phyloP scores from a whole-genome alignment of 768 basidiomycete species.

The Mycena epipterygia region DNA sequence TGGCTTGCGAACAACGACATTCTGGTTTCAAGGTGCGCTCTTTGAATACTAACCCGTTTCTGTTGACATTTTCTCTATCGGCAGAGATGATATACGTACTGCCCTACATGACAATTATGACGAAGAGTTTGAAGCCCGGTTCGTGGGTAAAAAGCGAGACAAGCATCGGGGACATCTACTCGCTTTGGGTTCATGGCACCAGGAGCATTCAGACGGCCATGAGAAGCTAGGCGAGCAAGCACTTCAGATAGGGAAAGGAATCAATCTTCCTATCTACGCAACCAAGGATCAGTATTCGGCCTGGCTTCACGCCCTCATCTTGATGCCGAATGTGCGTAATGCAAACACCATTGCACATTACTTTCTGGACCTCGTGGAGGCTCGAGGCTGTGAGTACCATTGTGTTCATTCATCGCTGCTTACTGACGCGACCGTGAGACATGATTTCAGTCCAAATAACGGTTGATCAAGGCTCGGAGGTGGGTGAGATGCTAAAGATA shows the following conservation, averaged over 20 bases:
- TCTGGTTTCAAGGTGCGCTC: background rate
- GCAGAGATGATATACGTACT: background rate
- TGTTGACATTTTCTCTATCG: background rate
- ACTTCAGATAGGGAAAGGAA: background rate
- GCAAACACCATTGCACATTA: background rate
- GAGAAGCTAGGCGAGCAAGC: background rate
- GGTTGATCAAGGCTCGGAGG: no score
- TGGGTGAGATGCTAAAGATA: no score
- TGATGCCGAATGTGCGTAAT: slow-evolving; percentile 12
- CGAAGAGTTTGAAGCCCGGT: background rate
- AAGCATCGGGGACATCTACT: background rate
- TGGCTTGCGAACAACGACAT: background rate
- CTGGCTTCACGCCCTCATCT: background rate
- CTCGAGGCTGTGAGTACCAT: background rate
- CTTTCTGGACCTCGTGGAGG: background rate
- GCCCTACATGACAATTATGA: background rate
- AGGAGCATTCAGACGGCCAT: no score
- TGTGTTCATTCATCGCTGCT: background rate
- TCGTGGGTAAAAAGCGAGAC: background rate
- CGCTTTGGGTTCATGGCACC: background rate
- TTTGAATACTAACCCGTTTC: background rate
- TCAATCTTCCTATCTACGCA: slow-evolving; percentile 6
- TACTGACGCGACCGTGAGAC: background rate
- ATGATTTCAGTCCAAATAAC: background rate
- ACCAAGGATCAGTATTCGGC: slow-evolving; percentile 4